Percentiles rank a stretch among this genome's conserved stretches.
Evolutionary conservation across 257 asterid species (phyloP).

Genomic region (Solanum appendiculatum): DNA sequence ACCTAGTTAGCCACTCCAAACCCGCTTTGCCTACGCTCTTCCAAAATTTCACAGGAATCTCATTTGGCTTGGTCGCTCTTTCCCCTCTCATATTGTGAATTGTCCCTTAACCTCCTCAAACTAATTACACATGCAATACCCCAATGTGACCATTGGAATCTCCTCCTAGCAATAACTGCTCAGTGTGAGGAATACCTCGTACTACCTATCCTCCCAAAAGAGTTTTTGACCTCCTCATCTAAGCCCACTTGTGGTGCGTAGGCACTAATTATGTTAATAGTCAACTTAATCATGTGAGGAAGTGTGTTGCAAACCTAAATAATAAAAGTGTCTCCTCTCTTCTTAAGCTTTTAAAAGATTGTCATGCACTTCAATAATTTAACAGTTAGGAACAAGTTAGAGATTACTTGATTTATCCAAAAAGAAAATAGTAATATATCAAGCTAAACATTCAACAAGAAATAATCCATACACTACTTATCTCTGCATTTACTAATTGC

Average conservation of each 20-base stretch:
- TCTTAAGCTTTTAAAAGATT: neutral
- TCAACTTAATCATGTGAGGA: neutral
- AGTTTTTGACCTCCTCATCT: neutral
- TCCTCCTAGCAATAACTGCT: neutral
- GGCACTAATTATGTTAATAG: neutral
- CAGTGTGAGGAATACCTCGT: neutral
- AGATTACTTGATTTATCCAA: neutral
- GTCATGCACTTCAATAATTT: neutral
- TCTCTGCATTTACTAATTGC: neutral
- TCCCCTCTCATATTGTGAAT: neutral
- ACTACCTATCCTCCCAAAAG: neutral
- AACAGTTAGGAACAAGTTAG: neutral
- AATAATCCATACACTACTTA: neutral
- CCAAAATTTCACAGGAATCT: neutral
- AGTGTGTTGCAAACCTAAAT: neutral
- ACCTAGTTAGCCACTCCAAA: neutral
- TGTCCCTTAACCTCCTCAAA: neutral
- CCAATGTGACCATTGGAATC: neutral
- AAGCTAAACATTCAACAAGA: neutral
- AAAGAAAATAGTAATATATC: neutral
- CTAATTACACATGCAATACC: neutral
- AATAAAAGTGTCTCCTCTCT: neutral
- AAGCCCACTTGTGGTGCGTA: too few species aligned
- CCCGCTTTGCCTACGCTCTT: neutral
- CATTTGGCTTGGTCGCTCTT: neutral